Evolutionary conservation across 2,329 filamentous ascomycete genomes (phyloP).

Genomic region (Aspergillus japonicus): DNA sequence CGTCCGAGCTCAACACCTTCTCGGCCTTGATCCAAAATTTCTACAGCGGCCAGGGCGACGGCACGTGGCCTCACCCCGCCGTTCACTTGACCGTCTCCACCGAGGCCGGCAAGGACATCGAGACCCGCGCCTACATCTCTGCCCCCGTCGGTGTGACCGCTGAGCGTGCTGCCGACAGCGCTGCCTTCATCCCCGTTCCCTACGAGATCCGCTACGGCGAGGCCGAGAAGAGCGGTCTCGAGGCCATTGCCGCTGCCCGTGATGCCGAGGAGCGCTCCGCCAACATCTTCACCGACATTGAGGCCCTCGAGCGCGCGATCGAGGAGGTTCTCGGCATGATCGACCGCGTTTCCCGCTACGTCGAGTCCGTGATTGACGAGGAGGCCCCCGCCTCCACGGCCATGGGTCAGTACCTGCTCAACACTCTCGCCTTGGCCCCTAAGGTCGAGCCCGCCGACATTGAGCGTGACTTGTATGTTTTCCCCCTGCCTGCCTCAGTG

Average conservation of each 20-base stretch:
- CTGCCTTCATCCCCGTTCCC: conserved; percentile 94
- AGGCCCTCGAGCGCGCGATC: conserved; percentile 79
- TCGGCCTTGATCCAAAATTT: conserved; percentile 99
- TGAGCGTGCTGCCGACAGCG: conserved; percentile 92
- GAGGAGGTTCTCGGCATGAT: conserved; percentile 87
- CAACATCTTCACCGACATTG: conserved; percentile 80
- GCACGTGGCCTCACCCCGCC: conserved; percentile 95
- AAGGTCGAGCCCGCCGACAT: conserved; percentile 91
- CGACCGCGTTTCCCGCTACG: conserved; percentile 87
- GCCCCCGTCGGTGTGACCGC: conserved; percentile 92
- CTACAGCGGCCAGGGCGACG: conserved; percentile 94
- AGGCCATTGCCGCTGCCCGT: conserved; percentile 79
- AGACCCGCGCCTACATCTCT: conserved; percentile 91
- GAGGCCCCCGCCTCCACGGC: conserved; percentile 88
- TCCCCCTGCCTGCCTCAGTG: neutral
- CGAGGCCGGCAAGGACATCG: conserved; percentile 81
- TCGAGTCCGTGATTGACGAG: conserved; percentile 83
- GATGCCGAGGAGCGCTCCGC: conserved; percentile 72
- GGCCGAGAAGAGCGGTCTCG: conserved; percentile 71
- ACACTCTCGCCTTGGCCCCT: conserved; percentile 85
- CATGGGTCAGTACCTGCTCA: conserved; percentile 91
- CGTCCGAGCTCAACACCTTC: conserved; percentile 96
- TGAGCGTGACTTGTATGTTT: conserved; percentile 81
- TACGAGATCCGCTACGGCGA: conserved; percentile 91
- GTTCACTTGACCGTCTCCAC: conserved; percentile 95